These are phyloP conservation scores for Keithomyces neogunnii DNA, from an alignment of 2,329 filamentous ascomycete genomes.

Conservation along the genomic window DNA sequence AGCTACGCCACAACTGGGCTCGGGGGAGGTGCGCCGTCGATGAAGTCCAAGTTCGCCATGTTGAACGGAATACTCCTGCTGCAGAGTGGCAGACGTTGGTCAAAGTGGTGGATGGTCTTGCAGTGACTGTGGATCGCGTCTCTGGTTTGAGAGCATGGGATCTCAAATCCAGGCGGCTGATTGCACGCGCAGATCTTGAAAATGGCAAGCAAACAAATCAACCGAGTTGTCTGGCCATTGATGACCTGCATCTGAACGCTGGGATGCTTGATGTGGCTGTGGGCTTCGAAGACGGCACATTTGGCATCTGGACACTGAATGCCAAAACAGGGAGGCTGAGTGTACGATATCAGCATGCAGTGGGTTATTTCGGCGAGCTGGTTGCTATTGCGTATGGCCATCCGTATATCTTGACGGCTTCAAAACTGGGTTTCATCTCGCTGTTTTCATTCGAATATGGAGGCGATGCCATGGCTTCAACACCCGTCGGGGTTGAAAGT, in stretches of 20 bases:
- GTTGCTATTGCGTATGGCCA: slow-evolving; percentile 62
- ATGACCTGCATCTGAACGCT: slow-evolving; percentile 35
- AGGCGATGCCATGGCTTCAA: slow-evolving; percentile 1
- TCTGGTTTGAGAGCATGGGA: slow-evolving; percentile 74
- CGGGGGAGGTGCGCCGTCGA: slow-evolving; percentile 71
- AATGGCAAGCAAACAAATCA: slow-evolving; percentile 14
- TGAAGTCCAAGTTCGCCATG: slow-evolving; percentile 54
- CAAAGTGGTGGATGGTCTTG: slow-evolving; percentile 66
- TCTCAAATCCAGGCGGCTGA: slow-evolving; percentile 51
- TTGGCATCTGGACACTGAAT: slow-evolving; percentile 59
- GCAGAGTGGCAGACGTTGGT: slow-evolving; percentile 54
- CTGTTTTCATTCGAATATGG: slow-evolving; percentile 57
- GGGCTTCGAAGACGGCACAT: slow-evolving; percentile 65
- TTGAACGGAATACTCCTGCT: slow-evolving; percentile 21
- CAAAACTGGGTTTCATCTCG: slow-evolving; percentile 62
- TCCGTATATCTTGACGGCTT: slow-evolving; percentile 74
- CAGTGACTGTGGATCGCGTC: slow-evolving; percentile 64
- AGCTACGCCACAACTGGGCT: slow-evolving; percentile 84
- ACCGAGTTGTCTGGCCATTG: slow-evolving; percentile 61
- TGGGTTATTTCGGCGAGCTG: slow-evolving; percentile 56
- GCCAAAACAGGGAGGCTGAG: slow-evolving; percentile 33
- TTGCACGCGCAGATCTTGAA: slow-evolving; percentile 40
- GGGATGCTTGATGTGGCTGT: slow-evolving; percentile 51
- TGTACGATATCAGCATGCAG: slow-evolving; percentile 48
- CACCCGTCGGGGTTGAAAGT: background rate